Evolutionary conservation across 768 basidiomycete species (phyloP).

Genomic region (Filobasidium wieringae): DNA sequence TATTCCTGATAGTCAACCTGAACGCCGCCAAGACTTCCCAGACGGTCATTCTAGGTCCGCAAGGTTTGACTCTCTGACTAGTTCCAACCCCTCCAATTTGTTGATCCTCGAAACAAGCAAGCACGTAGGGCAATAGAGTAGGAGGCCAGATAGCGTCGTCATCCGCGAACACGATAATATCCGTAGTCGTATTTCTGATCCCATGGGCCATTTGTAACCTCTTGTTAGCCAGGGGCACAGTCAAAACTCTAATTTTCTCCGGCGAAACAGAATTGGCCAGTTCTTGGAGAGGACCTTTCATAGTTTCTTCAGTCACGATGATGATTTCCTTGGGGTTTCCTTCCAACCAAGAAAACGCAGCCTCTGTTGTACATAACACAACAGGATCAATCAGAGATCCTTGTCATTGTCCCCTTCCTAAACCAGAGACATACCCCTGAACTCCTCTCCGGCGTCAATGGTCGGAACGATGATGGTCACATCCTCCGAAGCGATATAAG

Average conservation of each 20-base stretch:
- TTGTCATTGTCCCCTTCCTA: background rate
- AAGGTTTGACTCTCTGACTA: constrained; percentile 72
- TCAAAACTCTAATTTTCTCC: constrained; percentile 63
- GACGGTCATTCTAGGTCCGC: constrained; percentile 67
- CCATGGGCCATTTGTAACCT: constrained; percentile 88
- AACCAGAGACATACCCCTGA: constrained; percentile 45
- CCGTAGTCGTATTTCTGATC: constrained; percentile 77
- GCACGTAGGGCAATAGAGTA: constrained; percentile 71
- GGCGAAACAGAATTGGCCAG: constrained; percentile 81
- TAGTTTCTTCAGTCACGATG: constrained; percentile 73
- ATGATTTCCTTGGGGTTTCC: constrained; percentile 77
- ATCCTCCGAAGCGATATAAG: constrained; percentile 79
- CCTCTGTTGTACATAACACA: constrained; percentile 43
- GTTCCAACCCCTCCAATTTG: constrained; percentile 86
- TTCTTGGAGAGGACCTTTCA: constrained; percentile 76
- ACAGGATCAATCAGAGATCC: background rate
- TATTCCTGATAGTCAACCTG: constrained; percentile 82
- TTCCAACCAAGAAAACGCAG: constrained; percentile 80
- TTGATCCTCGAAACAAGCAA: constrained; percentile 91
- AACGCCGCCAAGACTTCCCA: constrained; percentile 94
- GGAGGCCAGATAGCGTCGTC: constrained; percentile 95
- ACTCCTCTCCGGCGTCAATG: constrained; percentile 90
- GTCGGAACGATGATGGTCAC: constrained; percentile 94
- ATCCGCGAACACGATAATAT: constrained; percentile 88
- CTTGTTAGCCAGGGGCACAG: constrained; percentile 87